phyloP scores from a whole-genome alignment of 108 stramenopile genomes.

The Discostella stelligeroides region DNA sequence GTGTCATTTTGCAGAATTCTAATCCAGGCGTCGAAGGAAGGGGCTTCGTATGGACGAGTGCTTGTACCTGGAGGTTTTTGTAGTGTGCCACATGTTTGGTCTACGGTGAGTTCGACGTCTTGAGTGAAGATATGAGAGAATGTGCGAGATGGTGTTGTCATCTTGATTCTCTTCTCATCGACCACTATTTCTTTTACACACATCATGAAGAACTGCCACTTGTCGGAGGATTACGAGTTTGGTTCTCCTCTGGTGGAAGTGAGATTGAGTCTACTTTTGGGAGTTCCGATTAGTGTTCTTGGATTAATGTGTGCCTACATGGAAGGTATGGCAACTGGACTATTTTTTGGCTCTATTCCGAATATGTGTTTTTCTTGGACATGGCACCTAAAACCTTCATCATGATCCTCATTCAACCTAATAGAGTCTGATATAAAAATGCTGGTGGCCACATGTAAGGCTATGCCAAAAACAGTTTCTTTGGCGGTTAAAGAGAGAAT shows the following conservation, averaged over 20 bases:
- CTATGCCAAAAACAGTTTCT: conserved; percentile 24
- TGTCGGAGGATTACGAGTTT: conserved; percentile 41
- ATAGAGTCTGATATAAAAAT: conserved; percentile 19
- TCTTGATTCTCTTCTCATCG: conserved; percentile 1
- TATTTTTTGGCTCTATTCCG: background rate
- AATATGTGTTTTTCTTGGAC: background rate
- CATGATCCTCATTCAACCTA: background rate
- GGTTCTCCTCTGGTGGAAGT: conserved; percentile 70
- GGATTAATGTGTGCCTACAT: conserved; percentile 66
- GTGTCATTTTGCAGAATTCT: conserved; percentile 70
- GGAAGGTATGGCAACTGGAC: conserved; percentile 19
- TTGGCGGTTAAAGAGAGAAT: conserved; percentile 1
- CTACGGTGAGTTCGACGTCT: conserved; percentile 41
- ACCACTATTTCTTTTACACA: background rate
- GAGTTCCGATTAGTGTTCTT: conserved; percentile 52
- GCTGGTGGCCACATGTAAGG: conserved; percentile 28
- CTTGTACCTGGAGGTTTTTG: background rate
- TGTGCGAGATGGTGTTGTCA: background rate
- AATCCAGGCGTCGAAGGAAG: conserved; percentile 65
- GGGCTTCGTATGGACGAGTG: conserved; percentile 40
- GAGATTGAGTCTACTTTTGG: conserved; percentile 63
- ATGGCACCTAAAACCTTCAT: background rate
- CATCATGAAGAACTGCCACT: conserved; percentile 11
- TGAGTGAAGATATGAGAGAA: background rate
- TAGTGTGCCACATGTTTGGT: conserved; percentile 21